Evolutionary conservation across 1,284 basidiomycete species (phyloP).

Genomic region (Cryptococcus wingfieldii): DNA sequence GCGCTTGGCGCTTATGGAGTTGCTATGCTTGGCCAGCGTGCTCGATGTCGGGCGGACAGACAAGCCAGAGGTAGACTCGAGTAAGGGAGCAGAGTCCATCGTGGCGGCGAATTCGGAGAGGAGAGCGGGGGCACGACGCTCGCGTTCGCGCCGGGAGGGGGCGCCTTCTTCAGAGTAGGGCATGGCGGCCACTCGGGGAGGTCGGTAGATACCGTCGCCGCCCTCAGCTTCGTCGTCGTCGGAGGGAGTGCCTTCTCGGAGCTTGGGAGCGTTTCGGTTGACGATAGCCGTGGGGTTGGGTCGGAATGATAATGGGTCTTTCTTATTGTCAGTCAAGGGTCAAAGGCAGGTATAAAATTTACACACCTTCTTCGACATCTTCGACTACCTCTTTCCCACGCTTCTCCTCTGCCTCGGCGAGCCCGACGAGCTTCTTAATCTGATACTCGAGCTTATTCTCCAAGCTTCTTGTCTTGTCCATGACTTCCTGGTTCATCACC

Average conservation of each 20-base stretch:
- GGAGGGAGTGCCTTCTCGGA: constrained; percentile 7
- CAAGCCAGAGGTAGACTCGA: constrained; percentile 75
- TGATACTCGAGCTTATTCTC: constrained; percentile 89
- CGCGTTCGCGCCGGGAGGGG: constrained; percentile 50
- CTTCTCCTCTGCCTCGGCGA: constrained; percentile 57
- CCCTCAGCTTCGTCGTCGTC: constrained; percentile 34
- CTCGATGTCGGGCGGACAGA: constrained; percentile 41
- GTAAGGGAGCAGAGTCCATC: constrained; percentile 58
- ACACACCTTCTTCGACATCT: constrained; percentile 61
- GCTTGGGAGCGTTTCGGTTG: constrained; percentile 16
- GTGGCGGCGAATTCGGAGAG: constrained; percentile 57
- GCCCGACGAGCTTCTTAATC: constrained; percentile 82
- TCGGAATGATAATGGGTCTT: constrained; percentile 84
- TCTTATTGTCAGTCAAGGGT: not conserved
- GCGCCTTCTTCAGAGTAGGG: constrained; percentile 67
- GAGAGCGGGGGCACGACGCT: constrained; percentile 68
- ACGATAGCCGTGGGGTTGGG: constrained; percentile 65
- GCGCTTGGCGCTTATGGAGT: constrained; percentile 47
- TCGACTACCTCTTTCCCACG: constrained; percentile 54
- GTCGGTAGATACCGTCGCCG: constrained; percentile 68
- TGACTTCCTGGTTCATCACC: constrained; percentile 48
- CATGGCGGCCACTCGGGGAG: constrained; percentile 86
- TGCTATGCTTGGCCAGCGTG: constrained; percentile 38
- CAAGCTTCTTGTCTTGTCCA: constrained; percentile 56
- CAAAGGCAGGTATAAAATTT: not conserved